Evolutionary conservation across 768 basidiomycete species (phyloP), one percentile per base, ranked within the genome.

Genomic region (Xerocomus brunneocitrinus): DNA sequence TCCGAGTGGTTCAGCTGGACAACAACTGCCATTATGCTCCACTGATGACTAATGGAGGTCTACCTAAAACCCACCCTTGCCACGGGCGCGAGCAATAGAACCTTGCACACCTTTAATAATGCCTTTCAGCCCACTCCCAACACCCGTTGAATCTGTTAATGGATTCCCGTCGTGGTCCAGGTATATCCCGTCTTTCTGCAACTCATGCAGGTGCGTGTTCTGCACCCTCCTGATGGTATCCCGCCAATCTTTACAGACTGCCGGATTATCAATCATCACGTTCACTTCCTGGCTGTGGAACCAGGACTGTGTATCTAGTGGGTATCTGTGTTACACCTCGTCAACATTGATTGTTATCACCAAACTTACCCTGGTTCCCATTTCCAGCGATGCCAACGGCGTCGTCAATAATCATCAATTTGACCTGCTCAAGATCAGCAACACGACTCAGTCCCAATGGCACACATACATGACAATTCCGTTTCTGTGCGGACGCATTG

Each of bases 211-310:
- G 57, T 73, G 73, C 12, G 84, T 84, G 58, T 82, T 84, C 69
- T 82, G 79, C 62, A 79, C 80, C 30, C 74, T 69, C 27, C 71
- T 56, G n/a, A 82, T 65, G 8, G 73, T 76, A 44, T 79, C 76
- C 67, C 77, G 76, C 82, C 83, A 82, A 52, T 80, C 81, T 35
- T 66, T 59, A 46, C 80, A 78, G 48, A 84, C 70, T 36, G 72
- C 67, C n/a, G 73, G 67, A 24, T 74, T 77, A 64, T 85, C 83
- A 42, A 84, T 71, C 74, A 85, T 78, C 53, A 84, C 69, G 63
- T 89, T 87, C 58, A 81, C 74, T 60, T 89, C 87, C 55, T 84
- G 81, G 40, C 80, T 82, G 66, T 89, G 87, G 71, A 76, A 86
- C 84, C 85, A 87, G 5, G 77, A 79, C 60, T 87, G 85, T 7